phyloP scores from a whole-genome alignment of 805 yeast species.

The Saturnispora gosingensis region DNA sequence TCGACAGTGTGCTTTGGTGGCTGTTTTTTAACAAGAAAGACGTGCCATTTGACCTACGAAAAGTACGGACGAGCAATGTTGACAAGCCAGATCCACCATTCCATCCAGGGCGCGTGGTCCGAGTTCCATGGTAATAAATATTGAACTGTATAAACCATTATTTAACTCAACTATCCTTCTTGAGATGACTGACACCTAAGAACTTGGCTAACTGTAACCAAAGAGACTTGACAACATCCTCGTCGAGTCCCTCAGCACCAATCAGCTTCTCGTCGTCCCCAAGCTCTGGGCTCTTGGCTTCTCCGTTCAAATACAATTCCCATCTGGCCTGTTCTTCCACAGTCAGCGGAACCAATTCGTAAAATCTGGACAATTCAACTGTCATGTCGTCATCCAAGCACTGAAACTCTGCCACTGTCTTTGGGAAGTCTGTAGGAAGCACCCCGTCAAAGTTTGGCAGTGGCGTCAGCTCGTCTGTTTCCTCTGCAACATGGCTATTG shows the following conservation, averaged over 20 bases:
- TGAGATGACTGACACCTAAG: constrained; percentile 36
- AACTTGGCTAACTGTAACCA: constrained; percentile 60
- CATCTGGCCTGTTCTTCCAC: constrained; percentile 43
- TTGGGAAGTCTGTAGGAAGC: constrained; percentile 53
- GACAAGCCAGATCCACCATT: constrained; percentile 69
- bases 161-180: constrained; percentile 5
- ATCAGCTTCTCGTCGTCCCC: constrained; percentile 21
- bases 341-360: constrained; percentile 66
- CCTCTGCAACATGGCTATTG: constrained; percentile 42
- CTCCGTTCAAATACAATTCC: constrained; percentile 44
- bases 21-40: constrained; percentile 51
- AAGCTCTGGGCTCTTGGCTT: constrained; percentile 32
- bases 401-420: constrained; percentile 43
- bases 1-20: constrained; percentile 66
- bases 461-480: constrained; percentile 47
- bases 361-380: constrained; percentile 54
- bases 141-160: neutral
- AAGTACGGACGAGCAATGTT: constrained; percentile 71
- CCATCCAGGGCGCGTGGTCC: constrained; percentile 53
- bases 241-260: constrained; percentile 18
- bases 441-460: constrained; percentile 76
- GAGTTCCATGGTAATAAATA: constrained; percentile 12
- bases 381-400: constrained; percentile 37
- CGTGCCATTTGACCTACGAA: constrained; percentile 56
- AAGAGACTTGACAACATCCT: constrained; percentile 25